phyloP scores from a whole-genome alignment of 2,329 filamentous ascomycete species.

The Penicillium nordicum region DNA sequence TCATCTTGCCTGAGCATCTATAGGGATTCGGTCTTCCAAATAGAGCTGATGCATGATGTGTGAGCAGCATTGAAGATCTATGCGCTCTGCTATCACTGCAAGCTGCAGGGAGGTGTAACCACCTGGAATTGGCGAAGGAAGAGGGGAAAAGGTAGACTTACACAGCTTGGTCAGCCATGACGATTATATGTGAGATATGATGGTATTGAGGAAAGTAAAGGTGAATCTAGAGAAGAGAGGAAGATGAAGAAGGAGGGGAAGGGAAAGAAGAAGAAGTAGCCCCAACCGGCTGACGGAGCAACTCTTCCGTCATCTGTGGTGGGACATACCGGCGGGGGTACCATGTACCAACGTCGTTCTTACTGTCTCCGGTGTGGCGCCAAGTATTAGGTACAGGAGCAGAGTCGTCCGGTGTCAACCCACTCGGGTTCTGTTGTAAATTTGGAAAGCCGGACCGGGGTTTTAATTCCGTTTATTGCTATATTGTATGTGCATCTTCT shows the following conservation, averaged over 20 bases:
- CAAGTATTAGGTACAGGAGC: slow-evolving; percentile 31
- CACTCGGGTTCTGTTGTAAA: slow-evolving; percentile 22
- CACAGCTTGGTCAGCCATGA: slow-evolving; percentile 46
- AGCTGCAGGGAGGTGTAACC: neutral
- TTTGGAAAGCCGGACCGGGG: slow-evolving; percentile 12
- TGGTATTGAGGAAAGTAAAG: slow-evolving; percentile 11
- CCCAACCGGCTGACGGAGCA: slow-evolving; percentile 34
- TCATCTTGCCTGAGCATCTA: slow-evolving; percentile 5
- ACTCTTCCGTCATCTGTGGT: slow-evolving; percentile 35
- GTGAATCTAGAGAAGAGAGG: slow-evolving; percentile 20
- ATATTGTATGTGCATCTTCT: too few relatives aligned
- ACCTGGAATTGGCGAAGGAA: neutral
- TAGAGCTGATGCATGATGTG: neutral
- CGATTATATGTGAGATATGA: slow-evolving; percentile 19
- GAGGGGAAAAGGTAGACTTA: slow-evolving; percentile 32
- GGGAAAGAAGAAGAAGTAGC: slow-evolving; percentile 23
- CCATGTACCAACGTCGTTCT: slow-evolving; percentile 8
- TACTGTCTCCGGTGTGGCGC: slow-evolving; percentile 20
- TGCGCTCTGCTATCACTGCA: neutral
- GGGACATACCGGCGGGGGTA: slow-evolving; percentile 23
- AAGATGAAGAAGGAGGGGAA: slow-evolving; percentile 26
- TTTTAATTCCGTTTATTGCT: neutral
- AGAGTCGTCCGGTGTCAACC: slow-evolving; percentile 36
- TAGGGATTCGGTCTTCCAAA: neutral
- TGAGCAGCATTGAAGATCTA: slow-evolving; percentile 2